phyloP scores from a whole-genome alignment of 805 yeast species.

The Yarrowia sp. region DNA sequence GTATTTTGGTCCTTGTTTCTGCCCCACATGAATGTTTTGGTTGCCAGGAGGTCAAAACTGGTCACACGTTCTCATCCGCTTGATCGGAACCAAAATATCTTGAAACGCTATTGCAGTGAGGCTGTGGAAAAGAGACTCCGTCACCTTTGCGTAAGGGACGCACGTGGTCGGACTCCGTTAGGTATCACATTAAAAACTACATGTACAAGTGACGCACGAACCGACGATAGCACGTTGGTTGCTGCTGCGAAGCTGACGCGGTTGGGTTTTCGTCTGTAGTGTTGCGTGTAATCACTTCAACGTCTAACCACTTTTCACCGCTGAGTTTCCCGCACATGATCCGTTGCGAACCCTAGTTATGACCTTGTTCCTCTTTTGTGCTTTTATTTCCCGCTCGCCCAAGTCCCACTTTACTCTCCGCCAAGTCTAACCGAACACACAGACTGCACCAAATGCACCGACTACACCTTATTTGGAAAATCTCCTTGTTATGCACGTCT shows the following conservation, averaged over 20 bases:
- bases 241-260: background rate
- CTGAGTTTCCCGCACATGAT: background rate
- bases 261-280: background rate
- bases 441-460: background rate
- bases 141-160: slow-evolving; percentile 11
- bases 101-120: slow-evolving; percentile 10
- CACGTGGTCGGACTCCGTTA: slow-evolving; percentile 6
- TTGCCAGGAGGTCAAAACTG: background rate
- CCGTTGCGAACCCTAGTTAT: background rate
- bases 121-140: slow-evolving; percentile 7
- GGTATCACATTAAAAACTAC: background rate
- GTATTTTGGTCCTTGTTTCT: background rate
- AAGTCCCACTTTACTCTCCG: slow-evolving; percentile 1
- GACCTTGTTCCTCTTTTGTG: background rate
- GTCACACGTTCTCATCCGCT: slow-evolving; percentile 7
- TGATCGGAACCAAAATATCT: background rate
- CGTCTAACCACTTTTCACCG: background rate
- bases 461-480: background rate
- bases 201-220: background rate
- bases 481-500: slow-evolving; percentile 23
- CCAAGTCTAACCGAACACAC: slow-evolving; percentile 8
- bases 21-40: background rate
- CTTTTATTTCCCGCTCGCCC: background rate
- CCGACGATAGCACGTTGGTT: background rate
- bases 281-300: background rate